Base-by-base conservation (phyloP, 352 stramenopile genomes). In the Phytophthora brassicae region DNA sequence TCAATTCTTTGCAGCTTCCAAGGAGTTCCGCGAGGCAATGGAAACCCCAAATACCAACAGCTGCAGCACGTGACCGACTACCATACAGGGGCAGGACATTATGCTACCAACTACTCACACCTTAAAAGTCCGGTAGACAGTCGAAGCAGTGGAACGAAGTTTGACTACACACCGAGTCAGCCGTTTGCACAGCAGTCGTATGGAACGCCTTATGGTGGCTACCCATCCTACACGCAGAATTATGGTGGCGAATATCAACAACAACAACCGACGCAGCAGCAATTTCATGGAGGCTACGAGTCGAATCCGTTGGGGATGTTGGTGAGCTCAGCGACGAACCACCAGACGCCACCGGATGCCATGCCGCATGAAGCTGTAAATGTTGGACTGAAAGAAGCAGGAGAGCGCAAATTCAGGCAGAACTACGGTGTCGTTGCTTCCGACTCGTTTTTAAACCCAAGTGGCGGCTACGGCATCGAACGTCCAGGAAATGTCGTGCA, bases 311-410 rank as follows among this genome's bases (percentile, higher is more conserved):
- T 86, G 16, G 77, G 77, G 1, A 84, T 84, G 72, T 48, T 86
- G 20, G 77, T 86, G 53, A 84, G 69, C 42, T 86, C 77, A 1
- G 74, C 77, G 24, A 86, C 77, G 43, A 79, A 83, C 26, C 33
- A 59, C 23, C 70, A 74, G 29, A 56, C 59, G 4, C 59, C 74
- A 35, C 66, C 62, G 12, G 68, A 77, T 22, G 68, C 68, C 42
- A 77, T 77, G 68, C 68, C 68, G 16, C 68, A 77, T 19, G 68
- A 77, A 41, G 52, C 64, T 23, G 60, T 77, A 44, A 71, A 74
- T 61, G 72, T 77, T 35, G 68, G 65, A 7, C 66, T 68, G 16
- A 78, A 78, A 43, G 72, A 81, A 45, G 62, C 46, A n/a, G 66
- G 28, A 43, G 60, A 79, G 19, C 73, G 73, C 51, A 81, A 81